A percentile compares a stretch with the other conserved stretches of the same genome.
Conservation (phyloP, 1,284 basidiomycete species). For the Termitomyces sp. region DNA sequence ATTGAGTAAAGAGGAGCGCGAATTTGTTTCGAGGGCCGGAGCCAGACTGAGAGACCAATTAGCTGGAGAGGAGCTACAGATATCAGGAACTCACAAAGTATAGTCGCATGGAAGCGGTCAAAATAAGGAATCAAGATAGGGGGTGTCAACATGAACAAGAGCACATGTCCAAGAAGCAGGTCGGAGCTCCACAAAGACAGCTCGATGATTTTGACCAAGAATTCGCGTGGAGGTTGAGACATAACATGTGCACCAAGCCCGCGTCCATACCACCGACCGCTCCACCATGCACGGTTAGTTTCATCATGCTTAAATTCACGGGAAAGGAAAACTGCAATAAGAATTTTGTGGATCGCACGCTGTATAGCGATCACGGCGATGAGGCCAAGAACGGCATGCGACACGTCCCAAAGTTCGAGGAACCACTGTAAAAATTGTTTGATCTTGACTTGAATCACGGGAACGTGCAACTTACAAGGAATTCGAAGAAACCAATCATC, state of each 20-base stretch:
- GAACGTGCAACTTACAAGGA: conserved; percentile 59
- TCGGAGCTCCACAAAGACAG: conserved; percentile 95
- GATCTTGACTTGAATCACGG: not conserved
- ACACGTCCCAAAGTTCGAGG: conserved; percentile 88
- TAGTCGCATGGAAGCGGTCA: conserved; percentile 86
- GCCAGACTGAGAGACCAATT: conserved; percentile 55
- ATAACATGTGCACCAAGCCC: conserved; percentile 84
- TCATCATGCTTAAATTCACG: conserved; percentile 98
- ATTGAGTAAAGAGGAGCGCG: conserved; percentile 89
- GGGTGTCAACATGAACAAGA: conserved; percentile 75
- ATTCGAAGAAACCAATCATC: conserved; percentile 91
- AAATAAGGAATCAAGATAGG: conserved; percentile 44
- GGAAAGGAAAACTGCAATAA: conserved; percentile 88
- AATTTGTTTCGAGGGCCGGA: conserved; percentile 86
- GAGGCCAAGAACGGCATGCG: conserved; percentile 87
- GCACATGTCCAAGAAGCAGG: conserved; percentile 59
- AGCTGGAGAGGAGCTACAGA: not conserved
- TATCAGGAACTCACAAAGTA: conserved; percentile 60
- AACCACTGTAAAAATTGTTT: conserved; percentile 65
- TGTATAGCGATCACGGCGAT: conserved; percentile 87
- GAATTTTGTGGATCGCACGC: conserved; percentile 85
- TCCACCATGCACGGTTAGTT: conserved; percentile 97
- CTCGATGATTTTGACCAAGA: conserved; percentile 94
- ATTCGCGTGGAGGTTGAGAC: conserved; percentile 93
- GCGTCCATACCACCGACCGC: conserved; percentile 92